Evolutionary conservation across 352 stramenopile genomes (phyloP), one percentile per base, ranked within the genome.

Genomic region (Plasmopara muralis): DNA sequence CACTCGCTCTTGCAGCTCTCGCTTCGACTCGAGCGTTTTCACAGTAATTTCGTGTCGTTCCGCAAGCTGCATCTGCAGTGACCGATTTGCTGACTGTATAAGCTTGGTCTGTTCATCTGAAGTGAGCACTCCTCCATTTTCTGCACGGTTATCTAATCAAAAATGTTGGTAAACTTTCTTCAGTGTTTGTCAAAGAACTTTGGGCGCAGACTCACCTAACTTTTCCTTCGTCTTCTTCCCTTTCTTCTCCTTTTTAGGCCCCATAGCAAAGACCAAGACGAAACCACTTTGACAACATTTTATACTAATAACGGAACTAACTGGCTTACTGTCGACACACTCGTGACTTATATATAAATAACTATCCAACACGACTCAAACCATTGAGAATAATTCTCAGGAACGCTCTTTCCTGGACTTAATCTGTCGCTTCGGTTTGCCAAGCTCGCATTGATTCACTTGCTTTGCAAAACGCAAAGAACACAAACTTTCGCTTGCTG

Each of bases 361-460:
- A 52, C 30, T 16, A 43, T 35, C 10, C 8, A 43, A 14, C 12
- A 29, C 13, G 20, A 28, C 31, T 25, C 13, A 14, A 5, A 14
- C 33, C 33, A 41, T 2, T 1, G 16, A 41, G n/a, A 15, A 14
- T 46, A 6, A 29, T 43, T 35, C 28, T 71, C 63, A 71, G 18
- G 53, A 34, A 18, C 45, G 47, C 49, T 81, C 72, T 50, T 77
- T 77, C 68, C 74, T 85, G n/a, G 77, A 83, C 56, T 88, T 92
- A 61, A 92, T 85, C 62, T 89, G 82, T 5, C 82, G 72, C 57
- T 95, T 98, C 15, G 97, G 91, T 57, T 98, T 97, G 38, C 95
- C 96, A 5, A 99, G 70, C 62, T 99, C 95, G 43, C 97, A 98
- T 68, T 98, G 78, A 71, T 98, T 98, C 10, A 98, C 95, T 64